A percentile compares a stretch with the other conserved stretches of the same genome.
Evolutionary conservation across 305 asterid genomes (phyloP).

Genomic region (Rubia balearica): DNA sequence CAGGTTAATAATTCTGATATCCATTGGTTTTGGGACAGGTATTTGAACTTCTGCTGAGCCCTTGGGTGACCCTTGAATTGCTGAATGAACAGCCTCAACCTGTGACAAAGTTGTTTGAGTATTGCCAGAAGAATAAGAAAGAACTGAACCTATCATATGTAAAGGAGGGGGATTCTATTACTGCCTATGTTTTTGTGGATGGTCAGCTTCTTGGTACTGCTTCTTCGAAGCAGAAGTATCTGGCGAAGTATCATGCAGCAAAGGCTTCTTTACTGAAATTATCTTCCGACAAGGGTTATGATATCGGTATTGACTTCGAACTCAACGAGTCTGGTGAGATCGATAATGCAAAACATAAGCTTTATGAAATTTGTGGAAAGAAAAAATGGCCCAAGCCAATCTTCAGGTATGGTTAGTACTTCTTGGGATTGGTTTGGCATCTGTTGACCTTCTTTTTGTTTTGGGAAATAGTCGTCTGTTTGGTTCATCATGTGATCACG

Average conservation of each 20-base stretch:
- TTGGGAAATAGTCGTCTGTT: no score
- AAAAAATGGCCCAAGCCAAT: constrained; percentile 67
- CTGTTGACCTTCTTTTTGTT: background rate
- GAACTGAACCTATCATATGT: constrained; percentile 38
- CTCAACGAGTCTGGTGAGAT: constrained; percentile 37
- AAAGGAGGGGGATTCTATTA: constrained; percentile 34
- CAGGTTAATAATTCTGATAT: background rate
- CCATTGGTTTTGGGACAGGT: constrained; percentile 17
- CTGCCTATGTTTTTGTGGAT: constrained; percentile 54
- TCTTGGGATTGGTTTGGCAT: background rate
- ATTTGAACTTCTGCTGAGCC: constrained; percentile 39
- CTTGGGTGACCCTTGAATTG: constrained; percentile 46
- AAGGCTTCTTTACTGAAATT: constrained; percentile 54
- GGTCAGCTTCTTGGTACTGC: constrained; percentile 54
- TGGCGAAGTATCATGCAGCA: constrained; percentile 73
- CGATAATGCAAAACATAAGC: constrained; percentile 61
- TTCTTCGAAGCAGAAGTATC: constrained; percentile 60
- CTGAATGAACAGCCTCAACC: constrained; percentile 75
- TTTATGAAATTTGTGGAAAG: constrained; percentile 60
- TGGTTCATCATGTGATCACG: background rate
- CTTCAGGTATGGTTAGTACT: constrained; percentile 40
- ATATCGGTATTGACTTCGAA: constrained; percentile 11
- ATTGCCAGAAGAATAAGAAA: constrained; percentile 67
- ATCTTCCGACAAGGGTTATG: constrained; percentile 17
- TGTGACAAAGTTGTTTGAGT: constrained; percentile 55